Evolutionary conservation across 495 filamentous ascomycete genomes (phyloP), one percentile per base, ranked within the genome.

Genomic region (Penicillium salamii): DNA sequence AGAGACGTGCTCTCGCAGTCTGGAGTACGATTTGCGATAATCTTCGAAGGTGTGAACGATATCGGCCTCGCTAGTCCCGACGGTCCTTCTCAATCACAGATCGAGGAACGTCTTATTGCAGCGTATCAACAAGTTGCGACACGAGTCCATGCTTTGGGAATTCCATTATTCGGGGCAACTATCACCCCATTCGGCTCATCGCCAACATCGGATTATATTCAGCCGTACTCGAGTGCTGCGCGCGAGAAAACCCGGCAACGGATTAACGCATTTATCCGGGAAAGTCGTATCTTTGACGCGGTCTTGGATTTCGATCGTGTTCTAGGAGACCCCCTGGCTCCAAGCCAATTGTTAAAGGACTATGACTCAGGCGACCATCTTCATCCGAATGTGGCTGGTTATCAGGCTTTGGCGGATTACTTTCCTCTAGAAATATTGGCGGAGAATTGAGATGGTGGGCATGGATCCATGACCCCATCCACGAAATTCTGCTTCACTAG

Each of bases 31-130:
- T 87, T 82, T 55, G 80, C 77, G 24, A 76, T 89, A 66, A 75
- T 89, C 28, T 89, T 89, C 63, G 79, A 85, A 65, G 86, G 86
- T 15, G 83, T 89, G 17, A 90, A 89, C 62, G 87, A 89, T 60
- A 86, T 87, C 37, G 84, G 85, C 21, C 65, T 66, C 7, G 79
- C 72, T 1, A 69, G 63, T 18, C 50, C 74, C 0, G 75, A 80
- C 50, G 44, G 62, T 3, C 62, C 57, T 1, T 68, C 71, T 3
- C 84, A 86, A 54, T 63, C 54, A n/a, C 44, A 57, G 7, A 72
- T 85, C 33, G 79, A 68, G 3, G 69, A 74, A 35, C 57, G 66
- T 14, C 57, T 89, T 2, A 77, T 83, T 31, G 65, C 68, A 4
- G 79, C 80, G 8, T 89, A 78, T 57, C 62, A 70, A 49, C 78